phyloP scores from a whole-genome alignment of 164 flowering plant species.

The Stephania yunnanensis region DNA sequence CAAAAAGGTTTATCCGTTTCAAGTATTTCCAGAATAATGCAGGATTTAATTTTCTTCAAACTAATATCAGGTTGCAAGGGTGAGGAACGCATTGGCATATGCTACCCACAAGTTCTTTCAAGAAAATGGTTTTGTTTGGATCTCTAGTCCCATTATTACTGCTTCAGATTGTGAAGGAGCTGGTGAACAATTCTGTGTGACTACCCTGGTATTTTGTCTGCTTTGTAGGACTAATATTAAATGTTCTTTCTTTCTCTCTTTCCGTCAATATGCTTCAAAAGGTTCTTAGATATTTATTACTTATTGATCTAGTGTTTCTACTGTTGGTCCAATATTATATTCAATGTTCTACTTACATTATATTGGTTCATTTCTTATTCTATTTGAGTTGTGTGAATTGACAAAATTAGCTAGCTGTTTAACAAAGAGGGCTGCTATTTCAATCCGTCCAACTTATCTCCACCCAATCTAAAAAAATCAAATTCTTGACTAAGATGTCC shows the following conservation, averaged over 20 bases:
- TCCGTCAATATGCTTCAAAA: background rate
- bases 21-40: constrained; percentile 1
- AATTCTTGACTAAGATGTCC: too few relatives aligned
- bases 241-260: background rate
- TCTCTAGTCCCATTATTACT: constrained; percentile 93
- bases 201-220: constrained; percentile 71
- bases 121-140: constrained; percentile 94
- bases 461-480: too few relatives aligned
- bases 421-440: too few relatives aligned
- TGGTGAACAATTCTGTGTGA: constrained; percentile 94
- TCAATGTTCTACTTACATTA: background rate
- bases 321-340: background rate
- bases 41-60: constrained; percentile 14
- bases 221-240: background rate
- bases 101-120: constrained; percentile 95
- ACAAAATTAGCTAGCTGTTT: too few relatives aligned
- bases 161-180: constrained; percentile 99
- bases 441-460: too few relatives aligned
- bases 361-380: background rate
- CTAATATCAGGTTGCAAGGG: constrained; percentile 75
- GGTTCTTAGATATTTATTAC: background rate
- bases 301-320: background rate
- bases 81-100: constrained; percentile 89
- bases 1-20: background rate
- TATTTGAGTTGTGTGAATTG: background rate